These are phyloP conservation scores for Sedum album DNA, from an alignment of 164 flowering plant species.

Conservation along the genomic window DNA sequence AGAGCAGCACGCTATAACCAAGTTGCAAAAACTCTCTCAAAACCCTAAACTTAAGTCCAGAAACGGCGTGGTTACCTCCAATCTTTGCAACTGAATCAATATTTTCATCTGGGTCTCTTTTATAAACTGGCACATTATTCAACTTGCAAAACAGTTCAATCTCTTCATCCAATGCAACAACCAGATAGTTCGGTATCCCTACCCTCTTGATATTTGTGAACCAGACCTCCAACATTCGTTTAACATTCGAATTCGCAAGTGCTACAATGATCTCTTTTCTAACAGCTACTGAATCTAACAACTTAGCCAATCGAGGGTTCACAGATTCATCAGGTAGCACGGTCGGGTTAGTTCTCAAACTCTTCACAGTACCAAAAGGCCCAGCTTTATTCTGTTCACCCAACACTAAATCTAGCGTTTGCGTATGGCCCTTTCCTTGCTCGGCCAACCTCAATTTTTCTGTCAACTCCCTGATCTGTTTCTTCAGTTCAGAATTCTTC, in stretches of 20 bases:
- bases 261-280: slow-evolving; percentile 68
- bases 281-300: slow-evolving; percentile 60
- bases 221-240: slow-evolving; percentile 71
- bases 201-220: slow-evolving; percentile 62
- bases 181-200: slow-evolving; percentile 72
- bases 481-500: slow-evolving; percentile 57
- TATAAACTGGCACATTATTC: slow-evolving; percentile 30
- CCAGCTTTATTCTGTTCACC: slow-evolving; percentile 71
- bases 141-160: slow-evolving; percentile 24
- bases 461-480: slow-evolving; percentile 51
- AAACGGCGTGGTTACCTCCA: slow-evolving; percentile 83
- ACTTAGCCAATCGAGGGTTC: slow-evolving; percentile 70
- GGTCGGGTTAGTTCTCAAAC: slow-evolving; percentile 64
- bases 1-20: slow-evolving; percentile 88
- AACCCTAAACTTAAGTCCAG: slow-evolving; percentile 78
- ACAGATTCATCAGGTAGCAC: slow-evolving; percentile 73
- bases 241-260: slow-evolving; percentile 76
- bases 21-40: slow-evolving; percentile 90
- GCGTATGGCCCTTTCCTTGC: slow-evolving; percentile 47
- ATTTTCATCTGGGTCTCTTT: slow-evolving; percentile 61
- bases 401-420: slow-evolving; percentile 40
- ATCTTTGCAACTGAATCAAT: slow-evolving; percentile 54
- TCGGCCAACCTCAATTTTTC: slow-evolving; percentile 59
- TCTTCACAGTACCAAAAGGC: slow-evolving; percentile 83
- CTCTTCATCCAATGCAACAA: slow-evolving; percentile 65